A percentile compares a stretch with the other conserved stretches of the same genome.
These are phyloP conservation scores for Wickerhamiella dianesei DNA, from an alignment of 805 yeast genomes.

Conservation along the genomic window DNA sequence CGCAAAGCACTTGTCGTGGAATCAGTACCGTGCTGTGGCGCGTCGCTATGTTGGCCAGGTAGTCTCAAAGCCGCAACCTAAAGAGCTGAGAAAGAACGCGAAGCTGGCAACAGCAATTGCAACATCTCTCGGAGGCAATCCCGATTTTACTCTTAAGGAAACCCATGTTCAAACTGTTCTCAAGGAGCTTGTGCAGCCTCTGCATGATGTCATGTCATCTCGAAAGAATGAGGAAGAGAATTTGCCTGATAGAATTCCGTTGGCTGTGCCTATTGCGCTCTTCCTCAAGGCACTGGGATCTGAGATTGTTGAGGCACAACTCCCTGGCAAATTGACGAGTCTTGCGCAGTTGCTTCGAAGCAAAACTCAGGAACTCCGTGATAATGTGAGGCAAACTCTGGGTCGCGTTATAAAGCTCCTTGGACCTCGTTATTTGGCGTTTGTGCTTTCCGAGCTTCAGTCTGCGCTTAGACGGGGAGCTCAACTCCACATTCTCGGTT, in stretches of 20 bases:
- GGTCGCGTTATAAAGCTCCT: conserved; percentile 48
- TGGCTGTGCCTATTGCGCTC: conserved; percentile 67
- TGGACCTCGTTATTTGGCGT: conserved; percentile 62
- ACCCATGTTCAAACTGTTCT: conserved; percentile 25
- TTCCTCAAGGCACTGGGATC: conserved; percentile 49
- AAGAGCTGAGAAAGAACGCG: conserved; percentile 43
- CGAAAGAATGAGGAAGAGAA: conserved; percentile 62
- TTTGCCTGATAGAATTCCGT: conserved; percentile 55
- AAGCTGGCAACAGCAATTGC: conserved; percentile 28
- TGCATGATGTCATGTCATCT: conserved; percentile 39
- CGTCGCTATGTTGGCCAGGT: conserved; percentile 48
- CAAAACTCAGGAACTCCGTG: conserved; percentile 76
- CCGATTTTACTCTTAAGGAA: conserved; percentile 10
- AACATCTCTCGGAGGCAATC: conserved; percentile 5
- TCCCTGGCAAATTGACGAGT: conserved; percentile 74
- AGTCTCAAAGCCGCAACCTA: conserved; percentile 29
- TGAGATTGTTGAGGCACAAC: conserved; percentile 39
- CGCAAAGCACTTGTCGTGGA: conserved; percentile 51
- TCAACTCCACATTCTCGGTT: conserved; percentile 85
- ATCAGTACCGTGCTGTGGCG: conserved; percentile 63
- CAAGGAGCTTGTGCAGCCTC: conserved; percentile 45
- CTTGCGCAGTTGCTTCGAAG: conserved; percentile 83
- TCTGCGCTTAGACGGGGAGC: conserved; percentile 77
- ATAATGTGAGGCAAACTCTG: conserved; percentile 64
- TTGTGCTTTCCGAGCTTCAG: conserved; percentile 64